phyloP scores from a whole-genome alignment of 768 basidiomycete species.

The Suillus placidus region DNA sequence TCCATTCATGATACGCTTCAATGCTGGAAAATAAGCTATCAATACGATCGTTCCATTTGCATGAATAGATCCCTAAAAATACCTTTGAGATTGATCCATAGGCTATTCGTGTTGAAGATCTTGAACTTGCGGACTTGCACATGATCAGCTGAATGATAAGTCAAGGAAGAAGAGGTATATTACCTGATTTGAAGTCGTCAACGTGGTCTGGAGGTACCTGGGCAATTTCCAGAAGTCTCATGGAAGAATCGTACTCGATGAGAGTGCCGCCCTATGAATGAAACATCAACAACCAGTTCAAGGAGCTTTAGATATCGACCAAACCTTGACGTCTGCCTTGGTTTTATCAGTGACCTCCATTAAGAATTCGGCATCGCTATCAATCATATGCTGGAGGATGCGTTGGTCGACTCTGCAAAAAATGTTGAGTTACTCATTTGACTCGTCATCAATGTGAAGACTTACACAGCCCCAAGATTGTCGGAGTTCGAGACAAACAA shows the following conservation, averaged over 20 bases:
- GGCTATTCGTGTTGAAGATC: constrained; percentile 88
- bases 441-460: constrained; percentile 16
- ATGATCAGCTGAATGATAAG: constrained; percentile 7
- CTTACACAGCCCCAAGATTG: constrained; percentile 89
- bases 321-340: constrained; percentile 73
- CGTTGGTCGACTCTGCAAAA: constrained; percentile 69
- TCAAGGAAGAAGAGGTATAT: constrained; percentile 15
- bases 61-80: constrained; percentile 17
- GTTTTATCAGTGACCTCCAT: constrained; percentile 99
- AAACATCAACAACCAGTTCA: background rate
- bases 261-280: constrained; percentile 72
- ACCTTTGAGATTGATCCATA: constrained; percentile 82
- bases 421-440: constrained; percentile 12
- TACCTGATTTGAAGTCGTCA: constrained; percentile 89
- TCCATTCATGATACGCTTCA: constrained; percentile 87
- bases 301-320: background rate
- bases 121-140: constrained; percentile 81
- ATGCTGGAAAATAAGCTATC: constrained; percentile 47
- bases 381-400: constrained; percentile 87
- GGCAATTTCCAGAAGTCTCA: constrained; percentile 90
- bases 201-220: constrained; percentile 93
- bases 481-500: constrained; percentile 98
- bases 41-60: background rate
- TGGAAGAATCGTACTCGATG: constrained; percentile 87
- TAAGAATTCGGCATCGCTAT: constrained; percentile 80